These are phyloP conservation scores for Rhynchospora breviuscula DNA, from an alignment of 176 grass and related monocot genomes.

Conservation along the genomic window DNA sequence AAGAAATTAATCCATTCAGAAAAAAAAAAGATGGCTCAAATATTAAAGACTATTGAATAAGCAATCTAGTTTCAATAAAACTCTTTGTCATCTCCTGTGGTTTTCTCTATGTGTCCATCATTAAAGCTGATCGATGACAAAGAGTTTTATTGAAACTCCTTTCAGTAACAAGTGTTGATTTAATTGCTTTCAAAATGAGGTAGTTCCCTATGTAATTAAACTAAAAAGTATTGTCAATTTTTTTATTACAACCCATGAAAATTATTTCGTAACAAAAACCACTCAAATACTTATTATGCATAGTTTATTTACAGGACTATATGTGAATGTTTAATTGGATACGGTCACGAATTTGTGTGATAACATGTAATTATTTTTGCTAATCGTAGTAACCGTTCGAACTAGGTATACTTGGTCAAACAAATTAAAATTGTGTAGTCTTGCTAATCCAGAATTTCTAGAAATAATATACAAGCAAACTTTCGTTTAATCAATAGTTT, in stretches of 20 bases:
- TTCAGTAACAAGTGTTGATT: neutral
- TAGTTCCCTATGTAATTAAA: neutral
- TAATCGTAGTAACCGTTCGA: no score
- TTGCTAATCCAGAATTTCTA: no score
- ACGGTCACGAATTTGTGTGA: neutral
- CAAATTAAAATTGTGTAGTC: no score
- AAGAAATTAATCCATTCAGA: neutral
- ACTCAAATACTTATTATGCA: neutral
- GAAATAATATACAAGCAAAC: no score
- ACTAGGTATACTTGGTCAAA: no score
- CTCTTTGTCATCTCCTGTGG: no score
- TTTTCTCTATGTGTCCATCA: neutral
- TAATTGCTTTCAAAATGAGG: neutral
- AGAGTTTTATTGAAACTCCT: neutral
- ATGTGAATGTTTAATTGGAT: neutral
- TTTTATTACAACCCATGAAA: neutral
- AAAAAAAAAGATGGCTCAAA: neutral
- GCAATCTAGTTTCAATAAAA: no score
- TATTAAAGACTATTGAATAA: no score
- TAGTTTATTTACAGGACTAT: neutral
- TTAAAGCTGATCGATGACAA: neutral
- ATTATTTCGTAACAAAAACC: neutral
- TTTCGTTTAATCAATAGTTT: no score
- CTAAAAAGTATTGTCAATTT: neutral
- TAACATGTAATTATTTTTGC: neutral